Evolutionary conservation across 1,139 yeast species (phyloP).

Genomic region (Hemisphaericaspora xylanilytica): DNA sequence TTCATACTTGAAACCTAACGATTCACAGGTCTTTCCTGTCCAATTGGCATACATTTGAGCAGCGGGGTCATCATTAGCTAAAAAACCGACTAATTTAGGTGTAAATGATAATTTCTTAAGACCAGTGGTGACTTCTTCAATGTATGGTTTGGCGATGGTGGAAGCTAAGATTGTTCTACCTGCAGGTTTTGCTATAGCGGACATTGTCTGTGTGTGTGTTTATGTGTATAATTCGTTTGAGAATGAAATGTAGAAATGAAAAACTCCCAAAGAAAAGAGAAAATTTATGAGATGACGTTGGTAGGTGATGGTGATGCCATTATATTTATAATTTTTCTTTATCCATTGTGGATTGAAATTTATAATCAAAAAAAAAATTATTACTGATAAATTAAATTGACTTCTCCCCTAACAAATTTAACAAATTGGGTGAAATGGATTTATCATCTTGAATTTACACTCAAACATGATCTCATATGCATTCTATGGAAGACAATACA

Average conservation of each 20-base stretch:
- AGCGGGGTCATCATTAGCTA: conserved; percentile 93
- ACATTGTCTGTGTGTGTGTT: background rate
- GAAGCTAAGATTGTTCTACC: conserved; percentile 88
- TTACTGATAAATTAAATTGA: background rate
- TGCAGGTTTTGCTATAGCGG: conserved; percentile 34
- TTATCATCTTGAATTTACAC: no score
- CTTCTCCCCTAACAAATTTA: background rate
- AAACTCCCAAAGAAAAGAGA: no score
- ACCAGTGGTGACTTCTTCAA: conserved; percentile 64
- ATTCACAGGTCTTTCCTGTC: conserved; percentile 89
- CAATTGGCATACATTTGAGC: conserved; percentile 93
- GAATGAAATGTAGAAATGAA: background rate
- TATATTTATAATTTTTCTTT: no score
- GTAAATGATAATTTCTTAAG: conserved; percentile 50
- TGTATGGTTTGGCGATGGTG: conserved; percentile 77
- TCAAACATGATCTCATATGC: no score
- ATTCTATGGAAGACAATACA: no score
- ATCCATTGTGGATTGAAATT: no score
- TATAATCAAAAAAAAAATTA: background rate
- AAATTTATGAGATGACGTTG: no score
- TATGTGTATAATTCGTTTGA: background rate
- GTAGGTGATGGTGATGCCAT: no score
- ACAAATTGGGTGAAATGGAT: no score
- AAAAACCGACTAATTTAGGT: conserved; percentile 84
- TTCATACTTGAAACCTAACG: conserved; percentile 82